Conservation (phyloP, 805 yeast genomes). For the Candida multigemmis region DNA sequence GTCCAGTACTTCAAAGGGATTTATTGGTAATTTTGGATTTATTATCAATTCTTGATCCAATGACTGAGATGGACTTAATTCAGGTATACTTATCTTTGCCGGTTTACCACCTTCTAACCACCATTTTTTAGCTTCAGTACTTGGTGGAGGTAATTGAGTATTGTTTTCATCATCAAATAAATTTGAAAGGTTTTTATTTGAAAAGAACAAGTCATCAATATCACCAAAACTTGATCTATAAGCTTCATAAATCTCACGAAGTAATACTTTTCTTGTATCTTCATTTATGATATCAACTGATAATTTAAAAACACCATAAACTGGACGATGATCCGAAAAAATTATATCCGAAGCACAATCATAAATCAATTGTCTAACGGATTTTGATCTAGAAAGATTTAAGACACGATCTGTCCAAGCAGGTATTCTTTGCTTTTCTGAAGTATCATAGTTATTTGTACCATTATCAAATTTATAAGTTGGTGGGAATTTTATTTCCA, state of each 20-base stretch:
- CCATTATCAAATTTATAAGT: slow-evolving; percentile 91
- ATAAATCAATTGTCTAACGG: slow-evolving; percentile 52
- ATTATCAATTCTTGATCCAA: slow-evolving; percentile 28
- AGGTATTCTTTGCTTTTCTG: slow-evolving; percentile 89
- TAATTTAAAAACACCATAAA: slow-evolving; percentile 61
- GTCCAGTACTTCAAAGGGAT: slow-evolving; percentile 57
- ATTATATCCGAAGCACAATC: slow-evolving; percentile 45
- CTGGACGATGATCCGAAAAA: slow-evolving; percentile 90
- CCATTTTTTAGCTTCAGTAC: slow-evolving; percentile 79
- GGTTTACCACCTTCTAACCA: slow-evolving; percentile 78
- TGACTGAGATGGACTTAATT: slow-evolving; percentile 21
- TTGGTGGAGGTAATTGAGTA: slow-evolving; percentile 73
- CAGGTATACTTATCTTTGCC: slow-evolving; percentile 55
- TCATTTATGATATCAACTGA: slow-evolving; percentile 61
- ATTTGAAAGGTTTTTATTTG: slow-evolving; percentile 13
- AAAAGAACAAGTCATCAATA: slow-evolving; percentile 24
- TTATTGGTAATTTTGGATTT: slow-evolving; percentile 61
- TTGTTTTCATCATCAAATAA: slow-evolving; percentile 17
- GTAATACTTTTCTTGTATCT: slow-evolving; percentile 42
- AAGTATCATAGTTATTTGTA: slow-evolving; percentile 70
- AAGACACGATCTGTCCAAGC: slow-evolving; percentile 94
- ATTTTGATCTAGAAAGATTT: slow-evolving; percentile 45
- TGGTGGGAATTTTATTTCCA: slow-evolving; percentile 70
- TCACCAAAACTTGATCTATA: slow-evolving; percentile 40
- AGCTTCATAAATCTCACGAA: slow-evolving; percentile 49